Base-by-base conservation (phyloP, 2,329 filamentous ascomycete species). In the Ascochyta koolunga region DNA sequence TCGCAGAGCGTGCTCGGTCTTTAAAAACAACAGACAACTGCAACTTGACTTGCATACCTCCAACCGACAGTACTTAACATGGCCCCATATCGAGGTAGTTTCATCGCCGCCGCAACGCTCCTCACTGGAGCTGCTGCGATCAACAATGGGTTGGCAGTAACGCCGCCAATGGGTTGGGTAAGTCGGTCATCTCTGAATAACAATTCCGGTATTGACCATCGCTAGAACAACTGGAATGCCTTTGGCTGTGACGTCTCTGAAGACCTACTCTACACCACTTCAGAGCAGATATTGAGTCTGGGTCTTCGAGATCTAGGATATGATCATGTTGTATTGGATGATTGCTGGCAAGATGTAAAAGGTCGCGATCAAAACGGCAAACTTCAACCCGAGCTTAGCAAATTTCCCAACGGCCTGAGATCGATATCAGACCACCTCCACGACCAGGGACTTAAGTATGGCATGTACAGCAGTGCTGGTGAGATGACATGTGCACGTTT, bases 391-490 rank as follows among this genome's bases (percentile, higher is more conserved):
- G 50, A 76, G 18, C 54, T 58, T 85, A 86, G 60, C 83, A 86
- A 3, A 67, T 89, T 88, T 53, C 86, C 86, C 0, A 72, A 79
- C 16, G 86, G 86, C 0, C 85, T 89, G 55, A 77, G 76, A 8
- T 78, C 80, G 0, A 68, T 82, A 1, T 84, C 83, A 1, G 71
- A 81, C 21, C 59, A 62, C 33, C 56, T 71, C 4, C 67, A 71
- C 36, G 37, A 47, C 37, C 58, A 62, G 57, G 84, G 83, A 2
- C 64, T 89, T 38, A 88, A 88, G 65, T 73, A 87, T 9, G 86
- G 86, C 0, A 86, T 89, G 52, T 89, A 89, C 64, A 81, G 81
- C 60, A 81, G 80, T 66, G 82, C 82, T 0, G 82, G 82, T 36
- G 75, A 68, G 13, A 60, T 64, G 53, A 85, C 82, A 2, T 86